Conservation (phyloP, 345 rosid species). For the Eutrema yunnanense region DNA sequence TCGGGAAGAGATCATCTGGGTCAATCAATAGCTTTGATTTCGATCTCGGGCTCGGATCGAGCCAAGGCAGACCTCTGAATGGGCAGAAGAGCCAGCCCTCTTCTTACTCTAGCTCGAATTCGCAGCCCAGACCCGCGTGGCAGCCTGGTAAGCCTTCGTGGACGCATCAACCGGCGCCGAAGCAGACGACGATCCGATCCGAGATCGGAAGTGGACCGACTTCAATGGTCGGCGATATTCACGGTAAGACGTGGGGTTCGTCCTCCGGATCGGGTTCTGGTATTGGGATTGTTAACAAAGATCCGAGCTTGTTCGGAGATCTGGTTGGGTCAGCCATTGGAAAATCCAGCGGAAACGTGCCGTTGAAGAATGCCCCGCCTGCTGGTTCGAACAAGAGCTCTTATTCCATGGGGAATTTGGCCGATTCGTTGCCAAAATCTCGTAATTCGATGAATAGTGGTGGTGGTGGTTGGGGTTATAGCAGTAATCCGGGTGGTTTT, state of each 20-base stretch:
- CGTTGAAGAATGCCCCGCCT: slow-evolving; percentile 58
- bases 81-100: slow-evolving; percentile 58
- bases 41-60: slow-evolving; percentile 76
- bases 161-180: slow-evolving; percentile 79
- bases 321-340: slow-evolving; percentile 81
- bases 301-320: slow-evolving; percentile 80
- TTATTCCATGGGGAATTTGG: slow-evolving; percentile 78
- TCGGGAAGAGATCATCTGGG: slow-evolving; percentile 55
- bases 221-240: slow-evolving; percentile 90
- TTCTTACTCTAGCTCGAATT: slow-evolving; percentile 41
- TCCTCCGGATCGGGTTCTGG: slow-evolving; percentile 42
- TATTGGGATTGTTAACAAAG: slow-evolving; percentile 64
- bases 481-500: slow-evolving; percentile 18
- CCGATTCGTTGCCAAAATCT: slow-evolving; percentile 69
- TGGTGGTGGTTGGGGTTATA: slow-evolving; percentile 50
- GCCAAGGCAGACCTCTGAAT: slow-evolving; percentile 54
- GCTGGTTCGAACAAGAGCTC: slow-evolving; percentile 33
- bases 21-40: slow-evolving; percentile 51
- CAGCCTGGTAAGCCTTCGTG: slow-evolving; percentile 76
- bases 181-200: slow-evolving; percentile 34
- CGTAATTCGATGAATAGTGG: slow-evolving; percentile 35
- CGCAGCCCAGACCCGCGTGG: slow-evolving; percentile 65
- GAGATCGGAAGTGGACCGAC: slow-evolving; percentile 46
- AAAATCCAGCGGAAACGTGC: slow-evolving; percentile 47
- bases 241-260: slow-evolving; percentile 79